Conservation (phyloP, 1,284 basidiomycete genomes). For the Lentinus polychrous region DNA sequence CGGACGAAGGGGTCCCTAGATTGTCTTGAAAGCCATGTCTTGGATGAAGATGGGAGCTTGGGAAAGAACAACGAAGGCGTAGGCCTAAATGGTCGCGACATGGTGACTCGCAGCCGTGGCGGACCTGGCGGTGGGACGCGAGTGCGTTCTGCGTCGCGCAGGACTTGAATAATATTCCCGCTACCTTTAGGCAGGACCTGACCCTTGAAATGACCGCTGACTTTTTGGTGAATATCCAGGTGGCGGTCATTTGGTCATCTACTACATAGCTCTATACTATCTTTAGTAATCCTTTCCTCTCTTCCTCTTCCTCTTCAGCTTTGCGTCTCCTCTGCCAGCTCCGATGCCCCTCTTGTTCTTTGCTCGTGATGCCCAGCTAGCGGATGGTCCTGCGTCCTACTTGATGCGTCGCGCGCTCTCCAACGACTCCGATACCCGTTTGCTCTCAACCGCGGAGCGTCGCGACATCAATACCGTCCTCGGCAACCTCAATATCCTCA, state of each 20-base stretch:
- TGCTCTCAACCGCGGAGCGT: not conserved
- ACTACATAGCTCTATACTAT: no score
- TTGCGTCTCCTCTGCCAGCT: constrained; percentile 25
- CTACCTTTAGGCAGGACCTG: no score
- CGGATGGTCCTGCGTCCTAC: not conserved
- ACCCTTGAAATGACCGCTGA: no score
- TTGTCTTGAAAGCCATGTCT: constrained; percentile 59
- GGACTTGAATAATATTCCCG: no score
- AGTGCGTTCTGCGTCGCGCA: no score
- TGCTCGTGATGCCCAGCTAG: constrained; percentile 4
- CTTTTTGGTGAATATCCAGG: no score
- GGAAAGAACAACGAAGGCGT: constrained; percentile 14
- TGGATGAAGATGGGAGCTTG: constrained; percentile 22
- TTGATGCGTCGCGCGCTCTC: not conserved
- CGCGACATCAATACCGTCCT: constrained; percentile 15
- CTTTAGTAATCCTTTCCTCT: no score
- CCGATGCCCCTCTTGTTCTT: constrained; percentile 16
- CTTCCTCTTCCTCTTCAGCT: no score
- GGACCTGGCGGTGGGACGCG: no score
- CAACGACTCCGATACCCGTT: not conserved
- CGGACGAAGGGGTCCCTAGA: constrained; percentile 63
- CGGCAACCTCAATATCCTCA: constrained; percentile 20
- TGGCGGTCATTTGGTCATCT: no score
- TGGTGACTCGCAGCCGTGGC: no score
- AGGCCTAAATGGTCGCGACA: constrained; percentile 13